Evolutionary conservation across 345 rosid genomes (phyloP).

Genomic region (Acer negundo): DNA sequence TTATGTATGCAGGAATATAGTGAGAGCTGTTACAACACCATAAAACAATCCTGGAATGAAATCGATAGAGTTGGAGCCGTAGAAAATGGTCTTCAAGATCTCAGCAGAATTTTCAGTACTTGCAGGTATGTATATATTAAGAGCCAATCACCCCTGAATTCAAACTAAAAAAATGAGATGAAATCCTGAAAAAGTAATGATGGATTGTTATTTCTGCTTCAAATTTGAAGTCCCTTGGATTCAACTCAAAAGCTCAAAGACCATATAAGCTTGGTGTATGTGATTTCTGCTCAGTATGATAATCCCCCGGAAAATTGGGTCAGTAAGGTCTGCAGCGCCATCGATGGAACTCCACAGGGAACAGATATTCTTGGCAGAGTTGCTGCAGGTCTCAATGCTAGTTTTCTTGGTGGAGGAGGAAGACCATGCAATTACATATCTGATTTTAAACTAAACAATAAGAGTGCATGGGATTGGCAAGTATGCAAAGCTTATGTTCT

Average conservation of each 20-base stretch:
- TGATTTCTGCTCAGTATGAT: constrained; percentile 48
- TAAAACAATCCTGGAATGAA: constrained; percentile 33
- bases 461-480: constrained; percentile 53
- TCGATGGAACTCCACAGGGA: constrained; percentile 28
- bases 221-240: constrained; percentile 31
- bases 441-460: neutral
- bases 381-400: constrained; percentile 31
- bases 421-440: neutral
- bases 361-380: constrained; percentile 33
- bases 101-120: constrained; percentile 19
- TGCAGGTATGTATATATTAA: constrained; percentile 14
- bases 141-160: neutral
- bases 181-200: neutral
- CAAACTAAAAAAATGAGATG: neutral
- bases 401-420: neutral
- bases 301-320: constrained; percentile 30
- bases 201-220: neutral
- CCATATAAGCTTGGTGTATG: constrained; percentile 15
- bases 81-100: constrained; percentile 17
- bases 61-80: constrained; percentile 29
- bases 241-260: constrained; percentile 27
- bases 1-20: constrained; percentile 13
- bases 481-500: constrained; percentile 9
- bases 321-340: constrained; percentile 36
- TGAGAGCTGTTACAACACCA: constrained; percentile 34